Percentiles rank a stretch among this genome's conserved stretches.
Evolutionary conservation across 1,139 yeast genomes (phyloP).

Genomic region (Hemisphaericaspora subhashii): DNA sequence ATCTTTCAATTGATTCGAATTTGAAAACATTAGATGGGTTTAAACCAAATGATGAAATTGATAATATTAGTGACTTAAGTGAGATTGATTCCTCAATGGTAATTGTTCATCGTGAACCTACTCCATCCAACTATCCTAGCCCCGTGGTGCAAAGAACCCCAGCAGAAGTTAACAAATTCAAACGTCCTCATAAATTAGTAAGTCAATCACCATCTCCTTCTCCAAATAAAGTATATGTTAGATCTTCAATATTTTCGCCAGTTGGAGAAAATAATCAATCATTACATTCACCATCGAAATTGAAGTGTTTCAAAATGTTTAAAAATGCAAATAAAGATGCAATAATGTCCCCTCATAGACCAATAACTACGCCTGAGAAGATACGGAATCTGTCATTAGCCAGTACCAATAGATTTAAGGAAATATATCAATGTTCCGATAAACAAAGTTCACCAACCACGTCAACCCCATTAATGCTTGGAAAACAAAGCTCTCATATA

Average conservation of each 20-base stretch:
- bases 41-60: slow-evolving; percentile 18
- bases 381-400: slow-evolving; percentile 19
- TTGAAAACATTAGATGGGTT: slow-evolving; percentile 11
- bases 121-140: slow-evolving; percentile 14
- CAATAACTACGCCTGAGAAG: slow-evolving; percentile 18
- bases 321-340: slow-evolving; percentile 34
- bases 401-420: slow-evolving; percentile 13
- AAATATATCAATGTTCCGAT: slow-evolving; percentile 12
- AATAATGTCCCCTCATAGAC: slow-evolving; percentile 33
- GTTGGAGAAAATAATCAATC: slow-evolving; percentile 10
- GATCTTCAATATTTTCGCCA: slow-evolving; percentile 8
- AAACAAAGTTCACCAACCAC: slow-evolving; percentile 18
- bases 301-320: slow-evolving; percentile 36
- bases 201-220: slow-evolving; percentile 49
- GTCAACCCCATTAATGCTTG: slow-evolving; percentile 8
- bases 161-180: slow-evolving; percentile 33
- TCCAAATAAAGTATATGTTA: slow-evolving; percentile 16
- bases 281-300: slow-evolving; percentile 33
- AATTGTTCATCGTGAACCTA: slow-evolving; percentile 15
- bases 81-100: slow-evolving; percentile 26
- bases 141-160: slow-evolving; percentile 3
- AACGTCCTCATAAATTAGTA: slow-evolving; percentile 48
- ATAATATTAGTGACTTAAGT: slow-evolving; percentile 25
- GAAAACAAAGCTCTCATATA: not conserved
- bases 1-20: slow-evolving; percentile 42